Percentiles rank a stretch among this genome's conserved stretches.
Evolutionary conservation across 2,329 filamentous ascomycete genomes (phyloP).

Genomic region (Rhynchosporium graminicola): DNA sequence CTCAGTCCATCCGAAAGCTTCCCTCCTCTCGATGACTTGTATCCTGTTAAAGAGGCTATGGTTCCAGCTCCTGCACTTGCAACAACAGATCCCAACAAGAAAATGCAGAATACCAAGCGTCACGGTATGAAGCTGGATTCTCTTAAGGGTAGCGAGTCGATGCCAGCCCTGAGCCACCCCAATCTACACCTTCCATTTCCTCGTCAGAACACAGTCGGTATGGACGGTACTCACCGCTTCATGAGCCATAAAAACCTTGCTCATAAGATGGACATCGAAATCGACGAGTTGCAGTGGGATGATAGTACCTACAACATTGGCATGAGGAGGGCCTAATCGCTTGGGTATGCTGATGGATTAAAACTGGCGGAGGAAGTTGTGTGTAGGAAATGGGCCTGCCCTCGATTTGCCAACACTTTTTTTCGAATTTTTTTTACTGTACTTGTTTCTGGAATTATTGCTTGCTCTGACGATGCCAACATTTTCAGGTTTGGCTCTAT

Average conservation of each 20-base stretch:
- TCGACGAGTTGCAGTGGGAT: slow-evolving; percentile 36
- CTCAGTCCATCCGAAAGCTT: neutral
- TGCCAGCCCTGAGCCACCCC: slow-evolving; percentile 4
- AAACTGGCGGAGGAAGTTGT: neutral
- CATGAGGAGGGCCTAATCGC: slow-evolving; percentile 13
- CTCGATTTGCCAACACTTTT: neutral
- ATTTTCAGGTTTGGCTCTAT: neutral
- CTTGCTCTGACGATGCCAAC: neutral
- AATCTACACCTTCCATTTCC: neutral
- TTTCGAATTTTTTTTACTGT: neutral
- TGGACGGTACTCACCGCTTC: slow-evolving; percentile 8
- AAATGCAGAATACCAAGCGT: slow-evolving; percentile 11
- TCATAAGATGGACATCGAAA: slow-evolving; percentile 27
- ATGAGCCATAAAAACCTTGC: slow-evolving; percentile 20
- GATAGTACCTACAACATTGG: slow-evolving; percentile 30
- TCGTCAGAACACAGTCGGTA: neutral
- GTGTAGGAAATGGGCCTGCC: neutral
- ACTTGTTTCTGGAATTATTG: neutral
- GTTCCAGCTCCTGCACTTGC: slow-evolving; percentile 12
- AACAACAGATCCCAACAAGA: slow-evolving; percentile 24
- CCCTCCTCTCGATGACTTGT: slow-evolving; percentile 20
- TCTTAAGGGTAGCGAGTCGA: slow-evolving; percentile 14
- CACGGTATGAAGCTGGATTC: slow-evolving; percentile 7
- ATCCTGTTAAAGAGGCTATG: slow-evolving; percentile 12
- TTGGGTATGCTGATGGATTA: neutral